These are phyloP conservation scores for Fagopyrum homotropicum DNA, from an alignment of 148 eudicot species.

Conservation along the genomic window DNA sequence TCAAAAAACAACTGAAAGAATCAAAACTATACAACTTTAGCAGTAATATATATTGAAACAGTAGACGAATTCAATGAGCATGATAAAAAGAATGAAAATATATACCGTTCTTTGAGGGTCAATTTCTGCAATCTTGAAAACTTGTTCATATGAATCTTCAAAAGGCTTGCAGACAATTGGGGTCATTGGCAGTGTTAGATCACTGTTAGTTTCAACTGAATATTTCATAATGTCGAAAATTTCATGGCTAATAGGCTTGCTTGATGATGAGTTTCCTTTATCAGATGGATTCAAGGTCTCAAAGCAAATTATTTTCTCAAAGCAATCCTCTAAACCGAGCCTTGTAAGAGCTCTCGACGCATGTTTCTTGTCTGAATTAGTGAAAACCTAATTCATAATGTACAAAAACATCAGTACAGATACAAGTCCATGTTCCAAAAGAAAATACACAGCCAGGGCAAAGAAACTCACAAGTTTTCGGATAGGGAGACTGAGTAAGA, in stretches of 20 bases:
- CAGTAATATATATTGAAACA: too few species aligned
- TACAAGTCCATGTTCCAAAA: neutral
- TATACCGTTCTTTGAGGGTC: constrained; percentile 70
- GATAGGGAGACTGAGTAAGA: constrained; percentile 66
- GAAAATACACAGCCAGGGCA: neutral
- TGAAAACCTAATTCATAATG: constrained; percentile 46
- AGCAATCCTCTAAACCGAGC: constrained; percentile 87
- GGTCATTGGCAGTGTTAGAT: constrained; percentile 32
- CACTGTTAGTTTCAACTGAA: constrained; percentile 29
- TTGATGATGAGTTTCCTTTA: constrained; percentile 16
- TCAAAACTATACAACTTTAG: neutral
- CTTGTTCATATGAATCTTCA: constrained; percentile 44
- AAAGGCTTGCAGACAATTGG: constrained; percentile 82
- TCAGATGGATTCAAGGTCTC: constrained; percentile 63
- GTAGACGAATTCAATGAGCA: neutral
- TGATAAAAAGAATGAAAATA: neutral
- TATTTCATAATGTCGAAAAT: constrained; percentile 33
- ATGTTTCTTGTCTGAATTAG: constrained; percentile 71
- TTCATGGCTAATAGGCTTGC: constrained; percentile 13
- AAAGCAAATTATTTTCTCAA: constrained; percentile 68
- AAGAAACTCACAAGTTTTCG: constrained; percentile 66
- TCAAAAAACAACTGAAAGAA: constrained; percentile 73
- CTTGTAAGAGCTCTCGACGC: constrained; percentile 47
- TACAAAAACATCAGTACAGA: neutral
- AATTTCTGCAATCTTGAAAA: constrained; percentile 57